Conservation (phyloP, 1,139 yeast genomes). For the Lodderomyces margitis region DNA sequence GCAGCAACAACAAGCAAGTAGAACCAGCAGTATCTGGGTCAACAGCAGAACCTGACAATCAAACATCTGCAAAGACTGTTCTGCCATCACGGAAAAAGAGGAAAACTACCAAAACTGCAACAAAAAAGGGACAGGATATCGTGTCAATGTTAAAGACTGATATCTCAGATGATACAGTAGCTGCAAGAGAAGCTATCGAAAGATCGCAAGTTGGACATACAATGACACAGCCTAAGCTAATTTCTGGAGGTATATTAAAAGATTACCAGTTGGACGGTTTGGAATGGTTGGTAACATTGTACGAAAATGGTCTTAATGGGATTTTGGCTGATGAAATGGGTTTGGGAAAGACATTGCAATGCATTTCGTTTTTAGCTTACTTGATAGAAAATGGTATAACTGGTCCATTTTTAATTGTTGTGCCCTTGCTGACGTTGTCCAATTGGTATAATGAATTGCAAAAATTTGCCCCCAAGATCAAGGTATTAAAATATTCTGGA, state of each 20-base stretch:
- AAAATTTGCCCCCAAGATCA: slow-evolving; percentile 70
- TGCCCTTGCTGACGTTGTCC: slow-evolving; percentile 82
- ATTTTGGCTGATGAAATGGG: slow-evolving; percentile 98
- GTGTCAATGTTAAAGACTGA: slow-evolving; percentile 23
- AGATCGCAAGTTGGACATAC: slow-evolving; percentile 21
- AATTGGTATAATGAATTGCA: slow-evolving; percentile 79
- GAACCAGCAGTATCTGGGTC: slow-evolving; percentile 11
- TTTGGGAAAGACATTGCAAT: slow-evolving; percentile 86
- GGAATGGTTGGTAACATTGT: slow-evolving; percentile 84
- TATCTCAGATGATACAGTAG: slow-evolving; percentile 21
- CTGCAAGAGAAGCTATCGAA: slow-evolving; percentile 24
- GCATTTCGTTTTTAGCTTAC: slow-evolving; percentile 74
- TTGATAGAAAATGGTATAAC: slow-evolving; percentile 73
- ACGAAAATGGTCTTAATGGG: slow-evolving; percentile 92
- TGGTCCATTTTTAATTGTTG: slow-evolving; percentile 86
- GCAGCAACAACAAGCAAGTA: slow-evolving; percentile 9
- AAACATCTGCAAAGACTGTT: slow-evolving; percentile 13
- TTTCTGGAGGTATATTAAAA: slow-evolving; percentile 70
- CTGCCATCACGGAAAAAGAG: slow-evolving; percentile 13
- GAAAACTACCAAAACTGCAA: slow-evolving; percentile 15
- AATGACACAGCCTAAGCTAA: slow-evolving; percentile 59
- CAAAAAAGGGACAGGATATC: slow-evolving; percentile 18
- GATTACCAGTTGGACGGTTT: slow-evolving; percentile 87
- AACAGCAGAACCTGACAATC: slow-evolving; percentile 11
- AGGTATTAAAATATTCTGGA: slow-evolving; percentile 67